These are phyloP conservation scores for Trichophyton mentagrophytes DNA, from an alignment of 2,329 filamentous ascomycete species.

Conservation along the genomic window DNA sequence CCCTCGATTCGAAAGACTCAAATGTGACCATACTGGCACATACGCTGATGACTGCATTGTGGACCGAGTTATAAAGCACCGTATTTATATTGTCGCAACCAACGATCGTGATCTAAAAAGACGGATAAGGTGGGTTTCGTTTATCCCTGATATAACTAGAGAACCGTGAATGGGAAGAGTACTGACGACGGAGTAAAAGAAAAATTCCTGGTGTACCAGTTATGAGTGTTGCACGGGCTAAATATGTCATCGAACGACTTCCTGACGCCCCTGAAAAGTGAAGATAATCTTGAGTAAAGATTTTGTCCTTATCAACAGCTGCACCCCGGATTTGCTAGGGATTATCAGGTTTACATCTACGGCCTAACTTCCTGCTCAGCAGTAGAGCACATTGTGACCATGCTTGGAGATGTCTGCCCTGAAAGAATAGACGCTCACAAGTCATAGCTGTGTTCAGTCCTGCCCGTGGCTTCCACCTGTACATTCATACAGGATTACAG, in stretches of 20 bases:
- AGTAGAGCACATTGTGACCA: no score
- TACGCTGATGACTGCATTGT: constrained; percentile 82
- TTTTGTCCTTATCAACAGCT: neutral
- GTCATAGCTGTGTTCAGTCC: no score
- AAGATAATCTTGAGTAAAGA: neutral
- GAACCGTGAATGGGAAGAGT: neutral
- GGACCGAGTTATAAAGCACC: constrained; percentile 57
- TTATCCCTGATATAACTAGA: neutral
- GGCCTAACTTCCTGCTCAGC: no score
- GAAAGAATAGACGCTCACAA: no score
- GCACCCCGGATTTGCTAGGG: neutral
- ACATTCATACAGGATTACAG: no score
- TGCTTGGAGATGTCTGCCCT: no score
- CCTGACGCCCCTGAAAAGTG: constrained; percentile 63
- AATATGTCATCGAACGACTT: constrained; percentile 87
- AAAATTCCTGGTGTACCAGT: constrained; percentile 62
- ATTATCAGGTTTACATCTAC: neutral
- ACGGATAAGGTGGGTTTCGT: constrained; percentile 44
- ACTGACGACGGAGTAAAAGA: constrained; percentile 5
- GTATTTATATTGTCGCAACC: constrained; percentile 66
- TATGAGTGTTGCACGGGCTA: constrained; percentile 71
- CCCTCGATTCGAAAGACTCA: constrained; percentile 71
- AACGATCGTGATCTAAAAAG: constrained; percentile 64
- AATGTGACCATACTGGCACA: constrained; percentile 81
- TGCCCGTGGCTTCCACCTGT: no score